Percentiles rank a stretch among this genome's conserved stretches.
Conservation (phyloP, 805 yeast species). For the Wickerhamomyces tratensis region DNA sequence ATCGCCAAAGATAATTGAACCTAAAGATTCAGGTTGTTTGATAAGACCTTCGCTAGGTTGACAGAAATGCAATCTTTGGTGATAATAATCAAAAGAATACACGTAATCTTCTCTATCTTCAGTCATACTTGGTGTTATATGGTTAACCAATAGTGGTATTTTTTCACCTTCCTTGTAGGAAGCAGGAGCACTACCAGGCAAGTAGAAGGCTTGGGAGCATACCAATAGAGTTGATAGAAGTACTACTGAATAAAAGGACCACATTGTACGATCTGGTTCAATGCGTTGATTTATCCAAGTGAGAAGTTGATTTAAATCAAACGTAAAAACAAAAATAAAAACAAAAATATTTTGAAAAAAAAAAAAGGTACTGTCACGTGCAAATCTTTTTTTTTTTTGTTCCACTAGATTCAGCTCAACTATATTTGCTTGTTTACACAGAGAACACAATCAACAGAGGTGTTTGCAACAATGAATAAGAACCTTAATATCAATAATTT, state of each 20-base stretch:
- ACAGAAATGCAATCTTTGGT: slow-evolving; percentile 78
- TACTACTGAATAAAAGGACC: too few relatives aligned
- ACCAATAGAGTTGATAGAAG: slow-evolving; percentile 1
- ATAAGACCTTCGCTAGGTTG: slow-evolving; percentile 36
- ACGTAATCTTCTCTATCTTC: slow-evolving; percentile 41
- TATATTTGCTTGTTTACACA: too few relatives aligned
- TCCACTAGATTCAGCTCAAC: too few relatives aligned
- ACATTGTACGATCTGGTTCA: too few relatives aligned
- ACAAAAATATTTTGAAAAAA: too few relatives aligned
- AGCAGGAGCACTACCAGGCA: slow-evolving; percentile 96
- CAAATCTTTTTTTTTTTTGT: too few relatives aligned
- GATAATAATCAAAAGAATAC: slow-evolving; percentile 77
- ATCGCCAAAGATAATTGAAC: slow-evolving; percentile 92
- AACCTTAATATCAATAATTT: slow-evolving; percentile 1
- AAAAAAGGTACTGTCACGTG: too few relatives aligned
- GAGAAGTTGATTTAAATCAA: too few relatives aligned
- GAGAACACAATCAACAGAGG: too few relatives aligned
- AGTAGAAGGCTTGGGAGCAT: slow-evolving; percentile 51
- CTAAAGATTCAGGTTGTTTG: slow-evolving; percentile 82
- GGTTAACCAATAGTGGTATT: slow-evolving; percentile 79
- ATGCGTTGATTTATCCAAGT: too few relatives aligned
- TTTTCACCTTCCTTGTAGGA: slow-evolving; percentile 65
- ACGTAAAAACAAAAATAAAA: too few relatives aligned
- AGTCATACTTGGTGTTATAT: slow-evolving; percentile 69
- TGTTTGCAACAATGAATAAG: slow-evolving; percentile 6